Conservation (phyloP, 2,329 filamentous ascomycete genomes). For the Graphium sp. region DNA sequence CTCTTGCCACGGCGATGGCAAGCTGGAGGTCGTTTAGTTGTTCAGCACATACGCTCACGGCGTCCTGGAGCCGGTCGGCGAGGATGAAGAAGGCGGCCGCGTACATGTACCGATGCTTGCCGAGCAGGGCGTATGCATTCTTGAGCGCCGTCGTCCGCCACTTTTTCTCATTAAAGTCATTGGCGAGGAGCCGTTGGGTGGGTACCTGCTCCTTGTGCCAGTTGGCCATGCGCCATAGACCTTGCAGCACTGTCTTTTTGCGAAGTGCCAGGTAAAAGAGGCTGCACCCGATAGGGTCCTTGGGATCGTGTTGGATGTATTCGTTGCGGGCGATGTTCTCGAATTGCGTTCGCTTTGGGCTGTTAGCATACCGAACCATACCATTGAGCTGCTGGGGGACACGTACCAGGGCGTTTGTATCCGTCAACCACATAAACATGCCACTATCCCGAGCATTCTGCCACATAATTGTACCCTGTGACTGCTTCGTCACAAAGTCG, state of each 20-base stretch:
- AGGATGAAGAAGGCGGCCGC: slow-evolving; percentile 92
- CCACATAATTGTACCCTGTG: slow-evolving; percentile 69
- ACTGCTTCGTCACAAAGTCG: slow-evolving; percentile 68
- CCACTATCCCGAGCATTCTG: slow-evolving; percentile 71
- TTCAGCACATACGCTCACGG: slow-evolving; percentile 70
- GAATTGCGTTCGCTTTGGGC: slow-evolving; percentile 52
- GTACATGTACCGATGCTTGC: slow-evolving; percentile 80
- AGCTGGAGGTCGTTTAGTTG: slow-evolving; percentile 82
- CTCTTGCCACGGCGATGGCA: slow-evolving; percentile 71
- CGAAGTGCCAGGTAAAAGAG: slow-evolving; percentile 79
- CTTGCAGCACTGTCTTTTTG: slow-evolving; percentile 82
- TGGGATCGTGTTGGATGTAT: slow-evolving; percentile 74
- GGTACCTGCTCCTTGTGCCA: slow-evolving; percentile 76
- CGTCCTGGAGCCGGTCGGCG: slow-evolving; percentile 69
- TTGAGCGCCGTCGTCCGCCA: slow-evolving; percentile 87
- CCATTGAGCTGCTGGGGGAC: no score
- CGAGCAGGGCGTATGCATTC: slow-evolving; percentile 89
- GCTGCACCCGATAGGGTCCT: slow-evolving; percentile 81
- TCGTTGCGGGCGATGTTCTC: slow-evolving; percentile 86
- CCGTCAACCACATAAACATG: slow-evolving; percentile 87
- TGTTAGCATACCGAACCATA: no score
- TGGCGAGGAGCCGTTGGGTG: slow-evolving; percentile 66
- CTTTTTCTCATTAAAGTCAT: slow-evolving; percentile 74
- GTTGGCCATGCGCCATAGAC: slow-evolving; percentile 84
- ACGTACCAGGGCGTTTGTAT: slow-evolving; percentile 57